Evolutionary conservation across 1,284 basidiomycete genomes (phyloP), one percentile per base, ranked within the genome.

Genomic region (Apiotrichum brassicae): DNA sequence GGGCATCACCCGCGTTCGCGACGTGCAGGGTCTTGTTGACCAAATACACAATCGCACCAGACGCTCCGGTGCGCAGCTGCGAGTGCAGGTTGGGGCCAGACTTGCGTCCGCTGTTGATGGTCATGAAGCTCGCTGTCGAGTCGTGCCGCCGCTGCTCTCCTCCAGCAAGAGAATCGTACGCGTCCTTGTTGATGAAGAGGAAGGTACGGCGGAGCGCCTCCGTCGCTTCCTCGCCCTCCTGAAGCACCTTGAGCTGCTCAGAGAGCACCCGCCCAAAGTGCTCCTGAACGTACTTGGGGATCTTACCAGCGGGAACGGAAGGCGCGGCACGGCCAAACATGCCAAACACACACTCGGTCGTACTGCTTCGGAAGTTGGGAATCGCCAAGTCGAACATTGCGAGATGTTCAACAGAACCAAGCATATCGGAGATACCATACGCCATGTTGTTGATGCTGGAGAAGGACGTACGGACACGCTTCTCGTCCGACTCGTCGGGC

Each of bases 341-440:
- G 18, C 92, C 95, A 64, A 98, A 94, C 23, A 98, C 76, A n/a
- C 88, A 90, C 72, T 95, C 88, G 61, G 84, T 81, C 39, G 82
- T 79, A 49, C 78, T 76, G 30, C 82, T 84, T 9, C 87, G 82
- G 75, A 94, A 97, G 57, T 87, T 81, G 19, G 87, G 85, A n/a
- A 91, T 82, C 6, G 94, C 93, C 20, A 97, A 79, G 70, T 98
- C 94, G 59, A 95, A 82, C 82, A 95, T 91, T 46, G 83, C 86
- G 35, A 97, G 79, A 46, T 83, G 80, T 44, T 88, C 85, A 46
- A 68, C 62, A 51, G 77, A 77, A 28, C 92, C 91, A 32, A 98
- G 77, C n/a, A 87, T 88, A 67, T 98, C 94, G 0, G 94, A 88
- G 52, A 99, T 95, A 11, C 94, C 95, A 64, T 98, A 98, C 16